phyloP scores from a whole-genome alignment of 352 stramenopile genomes.

The Pythium sukuiense region DNA sequence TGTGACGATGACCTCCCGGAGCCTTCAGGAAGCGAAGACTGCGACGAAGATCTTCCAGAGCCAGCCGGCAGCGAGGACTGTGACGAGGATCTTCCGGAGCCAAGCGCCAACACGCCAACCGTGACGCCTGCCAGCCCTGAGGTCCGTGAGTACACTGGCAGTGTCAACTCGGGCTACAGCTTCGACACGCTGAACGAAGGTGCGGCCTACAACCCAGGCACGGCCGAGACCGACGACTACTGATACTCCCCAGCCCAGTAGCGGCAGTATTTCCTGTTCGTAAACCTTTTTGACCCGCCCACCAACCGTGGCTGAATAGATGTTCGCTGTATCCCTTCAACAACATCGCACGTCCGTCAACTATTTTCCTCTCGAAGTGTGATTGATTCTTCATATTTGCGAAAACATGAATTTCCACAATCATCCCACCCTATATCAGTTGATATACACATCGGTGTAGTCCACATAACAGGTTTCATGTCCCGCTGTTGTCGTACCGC shows the following conservation, averaged over 20 bases:
- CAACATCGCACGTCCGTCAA: too few species aligned
- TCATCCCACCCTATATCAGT: background rate
- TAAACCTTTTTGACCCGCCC: conserved; percentile 1
- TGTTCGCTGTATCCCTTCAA: background rate
- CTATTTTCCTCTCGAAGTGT: too few species aligned
- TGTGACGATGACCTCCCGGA: conserved; percentile 29
- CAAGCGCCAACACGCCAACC: too few species aligned
- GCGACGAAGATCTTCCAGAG: conserved; percentile 39
- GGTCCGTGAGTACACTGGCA: background rate
- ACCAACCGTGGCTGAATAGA: conserved; percentile 2
- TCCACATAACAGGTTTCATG: too few species aligned
- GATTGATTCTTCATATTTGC: too few species aligned
- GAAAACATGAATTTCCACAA: background rate
- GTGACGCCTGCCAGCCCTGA: too few species aligned
- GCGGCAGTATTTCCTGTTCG: conserved; percentile 4
- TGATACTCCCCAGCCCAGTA: background rate
- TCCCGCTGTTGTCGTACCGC: too few species aligned
- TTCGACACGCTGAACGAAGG: conserved; percentile 4
- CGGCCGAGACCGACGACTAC: conserved; percentile 12
- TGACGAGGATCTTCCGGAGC: conserved; percentile 7
- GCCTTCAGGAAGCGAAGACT: conserved; percentile 26
- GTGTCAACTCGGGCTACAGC: background rate
- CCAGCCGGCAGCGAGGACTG: conserved; percentile 6
- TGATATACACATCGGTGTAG: too few species aligned
- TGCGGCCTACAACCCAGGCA: conserved; percentile 2